Conservation (phyloP, 1,284 basidiomycete genomes). For the Agaricales sp. region DNA sequence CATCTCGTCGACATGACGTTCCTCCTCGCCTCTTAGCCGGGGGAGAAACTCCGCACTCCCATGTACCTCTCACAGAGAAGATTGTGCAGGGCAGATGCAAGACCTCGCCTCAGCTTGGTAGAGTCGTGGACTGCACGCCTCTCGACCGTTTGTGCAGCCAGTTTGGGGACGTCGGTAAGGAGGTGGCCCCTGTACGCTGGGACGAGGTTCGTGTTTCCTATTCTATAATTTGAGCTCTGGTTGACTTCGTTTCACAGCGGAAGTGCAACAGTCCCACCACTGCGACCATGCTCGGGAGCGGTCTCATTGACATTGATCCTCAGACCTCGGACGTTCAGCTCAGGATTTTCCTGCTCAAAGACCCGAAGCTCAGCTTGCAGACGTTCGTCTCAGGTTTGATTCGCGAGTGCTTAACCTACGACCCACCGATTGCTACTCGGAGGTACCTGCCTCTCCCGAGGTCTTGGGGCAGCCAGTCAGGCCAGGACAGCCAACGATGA, state of each 20-base stretch:
- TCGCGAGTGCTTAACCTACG: conserved; percentile 75
- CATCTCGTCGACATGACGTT: conserved; percentile 77
- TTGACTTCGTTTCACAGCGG: conserved; percentile 38
- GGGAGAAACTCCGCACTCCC: conserved; percentile 78
- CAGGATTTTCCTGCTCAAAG: conserved; percentile 77
- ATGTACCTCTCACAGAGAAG: conserved; percentile 91
- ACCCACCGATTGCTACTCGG: conserved; percentile 72
- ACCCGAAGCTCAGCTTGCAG: conserved; percentile 71
- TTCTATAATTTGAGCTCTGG: too few species aligned
- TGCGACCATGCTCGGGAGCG: conserved; percentile 76
- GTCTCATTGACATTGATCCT: conserved; percentile 70
- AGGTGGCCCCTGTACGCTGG: conserved; percentile 94
- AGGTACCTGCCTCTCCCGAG: conserved; percentile 77
- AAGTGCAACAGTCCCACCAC: conserved; percentile 97
- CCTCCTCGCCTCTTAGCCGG: conserved; percentile 66
- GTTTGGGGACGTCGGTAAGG: conserved; percentile 90
- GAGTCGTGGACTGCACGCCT: conserved; percentile 86
- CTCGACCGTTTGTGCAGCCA: conserved; percentile 84
- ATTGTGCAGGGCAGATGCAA: conserved; percentile 87
- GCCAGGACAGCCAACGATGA: conserved; percentile 73
- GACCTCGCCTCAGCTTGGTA: conserved; percentile 69
- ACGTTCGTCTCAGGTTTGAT: conserved; percentile 82
- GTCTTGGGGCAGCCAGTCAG: conserved; percentile 67
- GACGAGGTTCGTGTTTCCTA: conserved; percentile 68
- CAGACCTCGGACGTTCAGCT: conserved; percentile 89